These are phyloP conservation scores for Rhizopogon roseolus DNA, from an alignment of 768 basidiomycete genomes.

Conservation along the genomic window DNA sequence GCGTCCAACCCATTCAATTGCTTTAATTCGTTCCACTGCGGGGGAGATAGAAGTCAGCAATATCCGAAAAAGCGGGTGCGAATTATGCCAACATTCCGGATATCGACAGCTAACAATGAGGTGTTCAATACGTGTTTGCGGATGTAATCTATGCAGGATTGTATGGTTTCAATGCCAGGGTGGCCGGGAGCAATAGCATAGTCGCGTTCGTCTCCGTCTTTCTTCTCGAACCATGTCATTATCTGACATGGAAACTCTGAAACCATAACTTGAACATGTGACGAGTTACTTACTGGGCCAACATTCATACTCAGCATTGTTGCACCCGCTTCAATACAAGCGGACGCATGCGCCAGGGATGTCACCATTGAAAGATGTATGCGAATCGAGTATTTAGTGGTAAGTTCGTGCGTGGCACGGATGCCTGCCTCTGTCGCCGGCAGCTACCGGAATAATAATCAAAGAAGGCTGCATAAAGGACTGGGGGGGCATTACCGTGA, in stretches of 20 bases:
- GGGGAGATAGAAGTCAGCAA: slow-evolving; percentile 2
- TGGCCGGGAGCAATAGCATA: slow-evolving; percentile 19
- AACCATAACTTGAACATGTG: neutral
- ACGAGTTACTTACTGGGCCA: slow-evolving; percentile 35
- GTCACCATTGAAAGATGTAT: slow-evolving; percentile 52
- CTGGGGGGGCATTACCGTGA: slow-evolving; percentile 35
- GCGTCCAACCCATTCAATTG: slow-evolving; percentile 38
- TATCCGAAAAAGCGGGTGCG: neutral
- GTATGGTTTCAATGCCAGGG: slow-evolving; percentile 44
- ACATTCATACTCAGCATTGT: slow-evolving; percentile 46
- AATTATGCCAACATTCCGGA: slow-evolving; percentile 32
- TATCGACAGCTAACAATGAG: slow-evolving; percentile 36
- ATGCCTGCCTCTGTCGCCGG: slow-evolving; percentile 56
- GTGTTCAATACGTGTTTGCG: slow-evolving; percentile 33
- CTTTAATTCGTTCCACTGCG: slow-evolving; percentile 38
- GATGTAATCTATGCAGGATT: slow-evolving; percentile 41
- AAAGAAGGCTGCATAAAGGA: neutral
- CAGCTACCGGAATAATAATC: slow-evolving; percentile 31
- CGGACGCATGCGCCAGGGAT: slow-evolving; percentile 47
- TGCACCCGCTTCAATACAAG: slow-evolving; percentile 49
- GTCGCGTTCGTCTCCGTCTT: slow-evolving; percentile 13
- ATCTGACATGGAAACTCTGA: slow-evolving; percentile 24
- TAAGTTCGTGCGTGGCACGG: slow-evolving; percentile 38
- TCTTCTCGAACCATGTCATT: slow-evolving; percentile 37
- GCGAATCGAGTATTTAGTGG: slow-evolving; percentile 33